Base-by-base conservation (phyloP, 352 stramenopile species). In the Achlya hypogyna region DNA sequence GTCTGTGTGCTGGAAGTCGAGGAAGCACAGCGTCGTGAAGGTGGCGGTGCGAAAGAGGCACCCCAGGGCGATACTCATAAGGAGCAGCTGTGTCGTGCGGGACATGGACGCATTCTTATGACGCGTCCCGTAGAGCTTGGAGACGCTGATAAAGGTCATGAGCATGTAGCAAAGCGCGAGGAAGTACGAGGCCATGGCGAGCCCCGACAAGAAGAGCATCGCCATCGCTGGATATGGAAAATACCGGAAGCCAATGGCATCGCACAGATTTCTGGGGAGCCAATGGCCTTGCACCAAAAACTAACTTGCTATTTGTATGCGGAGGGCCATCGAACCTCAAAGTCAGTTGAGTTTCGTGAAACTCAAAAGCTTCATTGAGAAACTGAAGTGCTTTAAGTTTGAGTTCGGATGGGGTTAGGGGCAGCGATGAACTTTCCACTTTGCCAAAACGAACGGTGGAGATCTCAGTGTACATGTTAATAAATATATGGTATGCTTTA, bases 111-210 rank as follows among this genome's bases (percentile, higher is more conserved):
- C 31, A 38, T 34, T 64, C 54, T 64, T 64, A 18, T 45, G 38
- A 1, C 38, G 38, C 31, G 18, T 51, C 18, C 32, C 47, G 38
- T 38, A 64, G 35, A 64, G 31, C 54, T 91, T 91, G 62, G 81
- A 92, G 35, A 84, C 69, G 6, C 82, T 88, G 77, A 91, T 78
- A 22, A 87, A 84, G 6, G 83, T 94, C 62, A 80, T 77, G 28
- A 94, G 73, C 64, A 88, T 86, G 73, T 94, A 94, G 72, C 84
- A 92, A 32, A 94, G 79, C 73, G 85, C 85, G 72, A 94, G 74
- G 65, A 94, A 94, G 73, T 91, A 94, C 76, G 82, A 91, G 69
- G 85, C 74, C 83, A 94, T 91, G 63, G 82, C 85, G 70, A 94
- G 72, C 72, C 91, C 91, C 51, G 80, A 84, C n/a, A 94, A 81